Evolutionary conservation across 2,329 filamentous ascomycete species (phyloP).

Genomic region (Trichoderma hamatum): DNA sequence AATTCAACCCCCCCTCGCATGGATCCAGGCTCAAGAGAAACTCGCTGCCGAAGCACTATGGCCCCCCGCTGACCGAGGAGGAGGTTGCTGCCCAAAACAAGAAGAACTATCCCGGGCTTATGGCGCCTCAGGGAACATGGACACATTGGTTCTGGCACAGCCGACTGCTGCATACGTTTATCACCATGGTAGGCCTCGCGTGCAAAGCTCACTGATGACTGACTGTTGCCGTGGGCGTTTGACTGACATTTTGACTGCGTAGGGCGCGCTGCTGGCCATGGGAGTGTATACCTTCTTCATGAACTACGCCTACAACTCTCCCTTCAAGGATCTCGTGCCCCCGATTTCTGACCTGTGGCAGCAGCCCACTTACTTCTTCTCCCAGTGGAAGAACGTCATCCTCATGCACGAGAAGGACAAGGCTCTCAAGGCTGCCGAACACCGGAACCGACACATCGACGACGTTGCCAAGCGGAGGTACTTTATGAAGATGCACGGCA

Average conservation of each 20-base stretch:
- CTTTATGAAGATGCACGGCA: constrained; percentile 83
- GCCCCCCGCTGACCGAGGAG: constrained; percentile 67
- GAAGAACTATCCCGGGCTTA: constrained; percentile 84
- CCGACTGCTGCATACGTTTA: constrained; percentile 73
- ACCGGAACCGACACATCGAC: constrained; percentile 72
- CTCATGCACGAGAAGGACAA: constrained; percentile 75
- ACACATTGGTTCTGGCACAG: constrained; percentile 84
- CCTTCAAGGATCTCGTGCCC: constrained; percentile 79
- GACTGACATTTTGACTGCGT: constrained; percentile 8
- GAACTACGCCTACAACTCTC: constrained; percentile 79
- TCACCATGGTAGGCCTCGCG: constrained; percentile 70
- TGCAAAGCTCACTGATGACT: neutral
- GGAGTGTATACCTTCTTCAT: constrained; percentile 73
- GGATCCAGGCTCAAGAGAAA: constrained; percentile 65
- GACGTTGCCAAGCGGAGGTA: constrained; percentile 85
- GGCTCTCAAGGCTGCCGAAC: constrained; percentile 68
- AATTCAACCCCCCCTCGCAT: constrained; percentile 92
- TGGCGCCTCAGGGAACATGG: constrained; percentile 80
- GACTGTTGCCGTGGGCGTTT: neutral
- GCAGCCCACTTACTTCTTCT: constrained; percentile 69
- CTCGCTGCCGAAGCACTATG: constrained; percentile 68
- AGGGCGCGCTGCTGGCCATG: constrained; percentile 70
- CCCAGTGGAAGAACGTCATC: constrained; percentile 71
- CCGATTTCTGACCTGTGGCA: constrained; percentile 67
- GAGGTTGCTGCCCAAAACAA: constrained; percentile 68